Evolutionary conservation across 768 basidiomycete genomes (phyloP), one percentile per base, ranked within the genome.

Genomic region (Boletus rex-veris): DNA sequence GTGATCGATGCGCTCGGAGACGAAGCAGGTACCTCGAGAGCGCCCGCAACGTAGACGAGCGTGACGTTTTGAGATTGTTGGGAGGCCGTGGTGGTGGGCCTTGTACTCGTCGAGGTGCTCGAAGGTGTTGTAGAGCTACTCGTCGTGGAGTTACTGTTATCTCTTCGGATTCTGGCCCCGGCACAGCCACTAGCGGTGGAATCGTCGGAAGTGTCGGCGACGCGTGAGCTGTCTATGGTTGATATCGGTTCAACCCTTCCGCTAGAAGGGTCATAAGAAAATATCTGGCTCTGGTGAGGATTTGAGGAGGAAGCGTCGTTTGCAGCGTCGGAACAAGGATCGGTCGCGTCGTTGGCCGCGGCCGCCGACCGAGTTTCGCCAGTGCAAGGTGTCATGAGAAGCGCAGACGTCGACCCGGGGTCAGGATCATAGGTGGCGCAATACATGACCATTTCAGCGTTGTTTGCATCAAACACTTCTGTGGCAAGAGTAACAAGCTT

Each of bases 401-500:
- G 72, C 5, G 80, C 77, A n/a, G 75, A 73, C 3, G 80, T 73
- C 3, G 67, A 59, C 5, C 71, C 52, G 3, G 84, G 83, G 28
- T 74, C 70, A 4, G 82, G 74, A 57, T 86, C 74, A 63, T 79
- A 88, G 5, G 85, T 88, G 6, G 80, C 82, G 55, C 87, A 90
- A 62, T 75, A 82, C 21, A 71, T 64, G 51, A 72, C 66, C 60
- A 73, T 70, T 21, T 61, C 48, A 0, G 74, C 78, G 11, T 52
- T 60, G 9, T 46, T 54, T 21, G 74, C 67, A 51, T 78, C 68
- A 55, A 76, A 77, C 50, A 84, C 68, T 4, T 74, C 69, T 28
- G 77, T 62, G 55, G 74, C 72, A 19, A 89, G 67, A 3, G 64
- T 67, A 30, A 85, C 82, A 14, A 58, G 60, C 54, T 63, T 62